phyloP scores from a whole-genome alignment of 1,284 basidiomycete genomes.

The Heliocybe sulcata region DNA sequence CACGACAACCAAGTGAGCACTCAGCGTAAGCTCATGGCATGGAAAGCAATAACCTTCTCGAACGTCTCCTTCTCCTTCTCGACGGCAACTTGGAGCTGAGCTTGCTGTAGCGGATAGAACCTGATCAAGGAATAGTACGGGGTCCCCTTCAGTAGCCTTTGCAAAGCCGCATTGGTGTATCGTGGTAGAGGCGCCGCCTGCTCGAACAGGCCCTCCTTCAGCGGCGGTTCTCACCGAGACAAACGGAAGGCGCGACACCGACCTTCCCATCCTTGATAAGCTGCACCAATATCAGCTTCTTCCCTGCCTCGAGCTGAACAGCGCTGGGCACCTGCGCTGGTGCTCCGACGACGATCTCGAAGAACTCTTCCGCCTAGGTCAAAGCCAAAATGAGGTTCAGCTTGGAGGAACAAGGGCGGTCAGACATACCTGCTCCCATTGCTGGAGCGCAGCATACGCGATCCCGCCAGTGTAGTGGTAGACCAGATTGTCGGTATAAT shows the following conservation, averaged over 20 bases:
- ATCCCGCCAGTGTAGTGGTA: conserved; percentile 76
- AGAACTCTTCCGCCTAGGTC: conserved; percentile 42
- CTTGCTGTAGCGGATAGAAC: conserved; percentile 49
- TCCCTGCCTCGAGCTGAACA: conserved; percentile 79
- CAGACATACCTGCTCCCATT: conserved; percentile 45
- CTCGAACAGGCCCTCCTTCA: background rate
- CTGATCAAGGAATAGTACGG: conserved; percentile 55
- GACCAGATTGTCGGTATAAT: conserved; percentile 67
- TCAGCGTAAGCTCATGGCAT: background rate
- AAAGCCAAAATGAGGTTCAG: background rate
- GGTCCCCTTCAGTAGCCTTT: conserved; percentile 52
- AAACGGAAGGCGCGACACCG: conserved; percentile 9
- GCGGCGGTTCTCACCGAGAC: background rate
- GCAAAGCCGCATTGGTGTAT: conserved; percentile 52
- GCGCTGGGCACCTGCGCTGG: conserved; percentile 60
- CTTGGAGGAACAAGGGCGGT: background rate
- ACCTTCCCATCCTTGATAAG: conserved; percentile 69
- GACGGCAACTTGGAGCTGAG: conserved; percentile 32
- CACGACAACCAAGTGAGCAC: too few relatives aligned
- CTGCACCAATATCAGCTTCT: conserved; percentile 74
- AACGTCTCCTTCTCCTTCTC: conserved; percentile 51
- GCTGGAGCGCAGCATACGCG: conserved; percentile 50
- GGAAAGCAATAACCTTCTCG: conserved; percentile 30
- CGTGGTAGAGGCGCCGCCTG: conserved; percentile 56
- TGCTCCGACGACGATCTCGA: conserved; percentile 70